Conservation (phyloP, 306 rosid genomes). For the Canavalia ensiformis region DNA sequence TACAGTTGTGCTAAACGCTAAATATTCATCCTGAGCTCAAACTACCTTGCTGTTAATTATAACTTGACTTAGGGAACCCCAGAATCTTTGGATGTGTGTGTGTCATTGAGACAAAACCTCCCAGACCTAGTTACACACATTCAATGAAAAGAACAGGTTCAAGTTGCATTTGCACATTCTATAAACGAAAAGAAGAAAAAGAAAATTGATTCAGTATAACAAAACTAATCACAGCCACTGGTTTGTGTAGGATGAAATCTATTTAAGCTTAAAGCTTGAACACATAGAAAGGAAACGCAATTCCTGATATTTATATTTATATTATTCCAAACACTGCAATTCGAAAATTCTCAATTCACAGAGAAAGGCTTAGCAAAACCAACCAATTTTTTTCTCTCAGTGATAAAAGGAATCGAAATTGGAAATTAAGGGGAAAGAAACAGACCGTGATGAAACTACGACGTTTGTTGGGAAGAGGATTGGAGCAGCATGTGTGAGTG, state of each 20-base stretch:
- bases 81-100: background rate
- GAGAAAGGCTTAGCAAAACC: conserved; percentile 14
- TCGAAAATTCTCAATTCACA: background rate
- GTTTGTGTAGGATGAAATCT: conserved; percentile 18
- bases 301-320: background rate
- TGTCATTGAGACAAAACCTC: background rate
- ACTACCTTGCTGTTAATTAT: conserved; percentile 15
- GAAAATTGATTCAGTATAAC: background rate
- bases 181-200: background rate
- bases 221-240: conserved; percentile 23
- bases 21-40: conserved; percentile 19
- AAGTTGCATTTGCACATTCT: background rate
- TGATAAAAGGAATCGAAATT: conserved; percentile 24
- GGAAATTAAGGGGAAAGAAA: conserved; percentile 40
- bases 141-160: conserved; percentile 13
- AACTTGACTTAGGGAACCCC: background rate
- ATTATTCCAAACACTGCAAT: background rate
- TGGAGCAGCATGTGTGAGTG: conserved; percentile 37
- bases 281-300: background rate
- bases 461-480: conserved; percentile 41
- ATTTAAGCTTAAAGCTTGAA: background rate
- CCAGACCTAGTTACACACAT: background rate
- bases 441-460: conserved; percentile 66
- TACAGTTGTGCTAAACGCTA: background rate
- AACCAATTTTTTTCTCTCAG: background rate